Evolutionary conservation across 148 eudicot species (phyloP).

Genomic region (Camellia lanceoleosa): DNA sequence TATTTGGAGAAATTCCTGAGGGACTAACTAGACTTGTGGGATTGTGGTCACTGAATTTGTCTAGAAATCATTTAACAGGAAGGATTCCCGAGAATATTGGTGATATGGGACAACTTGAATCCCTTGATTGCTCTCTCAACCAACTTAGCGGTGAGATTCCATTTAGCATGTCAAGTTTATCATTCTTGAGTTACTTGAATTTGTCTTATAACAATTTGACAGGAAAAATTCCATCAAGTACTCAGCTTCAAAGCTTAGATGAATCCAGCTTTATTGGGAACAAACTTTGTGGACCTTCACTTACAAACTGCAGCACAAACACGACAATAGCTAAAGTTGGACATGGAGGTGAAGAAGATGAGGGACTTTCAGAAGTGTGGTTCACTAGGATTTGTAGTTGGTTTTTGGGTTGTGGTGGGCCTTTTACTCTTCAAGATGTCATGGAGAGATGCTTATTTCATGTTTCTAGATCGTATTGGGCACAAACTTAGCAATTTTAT

Average conservation of each 20-base stretch:
- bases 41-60: neutral
- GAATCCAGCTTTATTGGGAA: constrained; percentile 17
- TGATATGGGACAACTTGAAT: neutral
- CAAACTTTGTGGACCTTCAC: constrained; percentile 23
- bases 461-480: too few species aligned
- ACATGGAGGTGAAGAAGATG: neutral
- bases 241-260: neutral
- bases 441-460: too few species aligned
- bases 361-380: neutral
- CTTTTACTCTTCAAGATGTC: too few species aligned
- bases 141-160: constrained; percentile 6
- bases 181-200: neutral
- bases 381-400: neutral
- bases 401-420: too few species aligned
- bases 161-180: neutral
- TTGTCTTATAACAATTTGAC: neutral
- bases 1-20: neutral
- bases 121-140: neutral
- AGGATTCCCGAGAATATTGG: neutral
- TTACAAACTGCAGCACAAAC: neutral
- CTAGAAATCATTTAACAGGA: neutral
- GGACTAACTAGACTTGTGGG: neutral
- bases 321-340: neutral
- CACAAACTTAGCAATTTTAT: too few species aligned
- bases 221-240: neutral